These are phyloP conservation scores for Pseudevernia furfuracea DNA, from an alignment of 495 filamentous ascomycete genomes.

Conservation along the genomic window DNA sequence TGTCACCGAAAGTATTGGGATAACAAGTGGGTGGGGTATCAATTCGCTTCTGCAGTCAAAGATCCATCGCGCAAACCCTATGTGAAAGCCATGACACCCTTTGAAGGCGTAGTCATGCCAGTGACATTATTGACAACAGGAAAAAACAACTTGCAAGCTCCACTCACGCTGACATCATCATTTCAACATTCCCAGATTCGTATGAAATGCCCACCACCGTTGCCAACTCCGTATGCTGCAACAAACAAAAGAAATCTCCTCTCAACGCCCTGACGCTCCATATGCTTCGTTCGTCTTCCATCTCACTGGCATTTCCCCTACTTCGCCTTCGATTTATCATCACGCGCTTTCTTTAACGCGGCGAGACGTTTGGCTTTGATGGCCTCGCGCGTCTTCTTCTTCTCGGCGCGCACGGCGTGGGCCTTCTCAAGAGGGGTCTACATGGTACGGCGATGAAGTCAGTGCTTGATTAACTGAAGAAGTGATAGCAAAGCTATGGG, in stretches of 20 bases:
- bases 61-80: not conserved
- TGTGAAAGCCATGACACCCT: not conserved
- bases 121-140: not conserved
- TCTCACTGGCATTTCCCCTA: not conserved
- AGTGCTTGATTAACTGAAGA: not conserved
- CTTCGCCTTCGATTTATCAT: conserved; percentile 14
- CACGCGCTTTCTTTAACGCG: conserved; percentile 14
- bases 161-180: not conserved
- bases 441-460: not conserved
- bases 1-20: not conserved
- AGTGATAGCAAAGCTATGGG: not conserved
- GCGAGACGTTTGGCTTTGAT: conserved; percentile 19
- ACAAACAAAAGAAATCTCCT: not conserved
- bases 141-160: not conserved
- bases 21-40: not conserved
- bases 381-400: conserved; percentile 18
- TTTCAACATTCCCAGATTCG: not conserved
- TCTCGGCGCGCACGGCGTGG: conserved; percentile 16
- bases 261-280: not conserved
- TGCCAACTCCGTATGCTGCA: not conserved
- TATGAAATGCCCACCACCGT: not conserved
- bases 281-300: not conserved
- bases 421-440: conserved; percentile 16
- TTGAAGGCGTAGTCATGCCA: not conserved
- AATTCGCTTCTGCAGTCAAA: not conserved